phyloP scores from a whole-genome alignment of 139 green algal genomes.

The Medakamo hakoo region DNA sequence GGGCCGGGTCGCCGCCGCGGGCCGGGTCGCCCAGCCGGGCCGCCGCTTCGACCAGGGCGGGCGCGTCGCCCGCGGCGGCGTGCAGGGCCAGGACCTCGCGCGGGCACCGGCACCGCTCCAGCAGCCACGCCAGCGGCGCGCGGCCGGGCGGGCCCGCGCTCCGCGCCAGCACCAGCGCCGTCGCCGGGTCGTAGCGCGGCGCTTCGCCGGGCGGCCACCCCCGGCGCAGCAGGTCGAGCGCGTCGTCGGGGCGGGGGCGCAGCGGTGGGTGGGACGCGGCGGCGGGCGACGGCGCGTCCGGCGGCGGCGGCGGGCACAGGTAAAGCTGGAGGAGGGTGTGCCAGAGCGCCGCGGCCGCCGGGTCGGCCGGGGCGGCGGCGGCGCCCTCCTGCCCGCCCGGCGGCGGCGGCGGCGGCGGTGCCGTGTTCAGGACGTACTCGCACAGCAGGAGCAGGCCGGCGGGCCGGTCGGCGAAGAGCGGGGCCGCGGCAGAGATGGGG shows the following conservation, averaged over 20 bases:
- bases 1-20: slow-evolving; percentile 51
- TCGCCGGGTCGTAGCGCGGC: slow-evolving; percentile 64
- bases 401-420: too few species aligned
- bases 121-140: not conserved
- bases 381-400: too few species aligned
- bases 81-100: slow-evolving; percentile 57
- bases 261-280: too few species aligned
- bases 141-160: slow-evolving; percentile 40
- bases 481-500: too few species aligned
- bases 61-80: slow-evolving; percentile 48
- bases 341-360: not conserved
- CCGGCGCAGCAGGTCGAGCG: slow-evolving; percentile 58
- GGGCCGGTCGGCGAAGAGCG: too few species aligned
- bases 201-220: slow-evolving; percentile 54
- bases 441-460: not conserved
- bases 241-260: slow-evolving; percentile 24
- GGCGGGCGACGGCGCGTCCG: not conserved
- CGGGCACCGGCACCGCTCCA: slow-evolving; percentile 41
- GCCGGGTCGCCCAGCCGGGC: slow-evolving; percentile 45
- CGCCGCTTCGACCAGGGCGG: slow-evolving; percentile 53
- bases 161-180: slow-evolving; percentile 79
- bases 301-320: not conserved
- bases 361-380: too few species aligned
- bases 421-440: too few species aligned
- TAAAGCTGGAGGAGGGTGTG: not conserved